These are phyloP conservation scores for Colletotrichum limetticola DNA, from an alignment of 2,329 filamentous ascomycete species.

Conservation along the genomic window DNA sequence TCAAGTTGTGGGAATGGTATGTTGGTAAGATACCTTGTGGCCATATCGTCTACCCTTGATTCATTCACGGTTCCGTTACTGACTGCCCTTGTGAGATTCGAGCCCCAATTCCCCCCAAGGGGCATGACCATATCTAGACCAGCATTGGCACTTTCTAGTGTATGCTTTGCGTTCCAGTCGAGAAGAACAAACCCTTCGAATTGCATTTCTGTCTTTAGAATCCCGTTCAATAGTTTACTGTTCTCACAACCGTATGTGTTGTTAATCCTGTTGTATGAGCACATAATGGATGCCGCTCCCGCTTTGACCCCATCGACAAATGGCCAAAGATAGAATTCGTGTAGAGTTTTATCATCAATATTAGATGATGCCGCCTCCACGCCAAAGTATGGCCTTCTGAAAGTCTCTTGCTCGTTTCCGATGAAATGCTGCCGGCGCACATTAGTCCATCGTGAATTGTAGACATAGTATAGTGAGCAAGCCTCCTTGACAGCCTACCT, in stretches of 20 bases:
- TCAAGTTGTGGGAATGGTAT: too few relatives aligned
- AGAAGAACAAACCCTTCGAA: slow-evolving; percentile 50
- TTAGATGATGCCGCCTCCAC: slow-evolving; percentile 63
- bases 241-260: slow-evolving; percentile 79
- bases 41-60: slow-evolving; percentile 70
- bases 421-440: slow-evolving; percentile 76
- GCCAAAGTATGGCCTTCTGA: slow-evolving; percentile 65
- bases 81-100: slow-evolving; percentile 68
- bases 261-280: slow-evolving; percentile 77
- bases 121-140: slow-evolving; percentile 82
- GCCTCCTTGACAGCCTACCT: neutral
- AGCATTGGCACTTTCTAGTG: slow-evolving; percentile 68
- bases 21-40: slow-evolving; percentile 46
- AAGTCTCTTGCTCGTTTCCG: slow-evolving; percentile 79
- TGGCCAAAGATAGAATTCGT: slow-evolving; percentile 76
- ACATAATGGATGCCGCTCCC: slow-evolving; percentile 67
- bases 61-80: slow-evolving; percentile 67
- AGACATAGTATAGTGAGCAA: neutral
- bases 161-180: slow-evolving; percentile 77
- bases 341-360: slow-evolving; percentile 69
- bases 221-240: slow-evolving; percentile 72
- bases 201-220: slow-evolving; percentile 71
- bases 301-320: slow-evolving; percentile 75
- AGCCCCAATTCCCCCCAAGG: slow-evolving; percentile 51
- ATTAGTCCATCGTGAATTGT: neutral